Evolutionary conservation across 2,329 filamentous ascomycete species (phyloP).

Genomic region (Diplocarpon mali): DNA sequence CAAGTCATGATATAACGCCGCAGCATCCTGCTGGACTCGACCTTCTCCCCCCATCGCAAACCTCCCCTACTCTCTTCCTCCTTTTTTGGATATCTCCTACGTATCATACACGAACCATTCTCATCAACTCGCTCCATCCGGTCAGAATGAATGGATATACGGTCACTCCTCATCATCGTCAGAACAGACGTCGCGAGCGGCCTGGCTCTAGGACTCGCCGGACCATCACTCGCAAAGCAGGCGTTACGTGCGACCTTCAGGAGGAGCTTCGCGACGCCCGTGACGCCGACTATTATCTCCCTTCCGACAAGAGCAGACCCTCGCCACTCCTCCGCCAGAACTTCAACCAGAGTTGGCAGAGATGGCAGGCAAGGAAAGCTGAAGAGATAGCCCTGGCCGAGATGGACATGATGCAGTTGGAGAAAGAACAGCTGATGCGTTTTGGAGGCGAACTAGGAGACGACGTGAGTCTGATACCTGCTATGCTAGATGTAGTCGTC

Average conservation of each 20-base stretch:
- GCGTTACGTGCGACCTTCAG: conserved; percentile 15
- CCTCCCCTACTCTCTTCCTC: conserved; percentile 11
- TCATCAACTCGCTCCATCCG: conserved; percentile 1
- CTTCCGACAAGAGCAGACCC: conserved; percentile 19
- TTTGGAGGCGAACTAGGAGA: conserved; percentile 25
- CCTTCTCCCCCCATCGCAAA: conserved; percentile 18
- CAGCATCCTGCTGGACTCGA: conserved; percentile 5
- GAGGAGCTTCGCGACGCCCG: conserved; percentile 22
- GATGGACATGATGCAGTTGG: conserved; percentile 18
- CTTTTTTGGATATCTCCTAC: conserved; percentile 8
- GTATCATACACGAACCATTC: not conserved
- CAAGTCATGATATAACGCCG: conserved; percentile 14
- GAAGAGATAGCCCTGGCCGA: conserved; percentile 20
- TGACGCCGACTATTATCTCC: conserved; percentile 19
- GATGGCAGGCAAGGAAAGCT: conserved; percentile 24
- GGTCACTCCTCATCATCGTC: conserved; percentile 20
- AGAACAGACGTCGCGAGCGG: conserved; percentile 25
- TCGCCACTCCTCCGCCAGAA: conserved; percentile 25
- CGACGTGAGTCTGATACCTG: conserved; percentile 24
- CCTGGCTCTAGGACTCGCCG: conserved; percentile 25
- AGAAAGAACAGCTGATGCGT: conserved; percentile 21
- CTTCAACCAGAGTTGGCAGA: conserved; percentile 25
- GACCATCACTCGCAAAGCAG: conserved; percentile 20
- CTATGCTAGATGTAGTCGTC: conserved; percentile 26
- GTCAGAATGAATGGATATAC: conserved; percentile 16